phyloP scores from a whole-genome alignment of 1,284 basidiomycete genomes.

The Trichosporon coremiiforme region DNA sequence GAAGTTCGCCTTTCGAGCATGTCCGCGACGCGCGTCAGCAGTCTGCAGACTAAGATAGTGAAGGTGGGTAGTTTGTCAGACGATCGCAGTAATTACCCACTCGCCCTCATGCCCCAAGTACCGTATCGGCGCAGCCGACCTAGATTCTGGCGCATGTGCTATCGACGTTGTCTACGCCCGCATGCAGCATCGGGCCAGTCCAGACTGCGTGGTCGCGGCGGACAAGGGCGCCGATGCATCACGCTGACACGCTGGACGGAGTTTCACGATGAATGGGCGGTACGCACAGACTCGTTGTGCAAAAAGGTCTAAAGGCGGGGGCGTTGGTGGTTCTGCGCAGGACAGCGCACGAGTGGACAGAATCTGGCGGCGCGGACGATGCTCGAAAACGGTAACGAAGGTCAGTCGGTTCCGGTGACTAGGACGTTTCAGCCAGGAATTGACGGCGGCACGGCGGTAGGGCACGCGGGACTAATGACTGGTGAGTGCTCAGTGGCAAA shows the following conservation, averaged over 20 bases:
- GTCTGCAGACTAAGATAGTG: too few relatives aligned
- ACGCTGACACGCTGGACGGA: not conserved
- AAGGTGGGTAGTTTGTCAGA: too few relatives aligned
- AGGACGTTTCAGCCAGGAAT: constrained; percentile 2
- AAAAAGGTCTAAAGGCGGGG: not conserved
- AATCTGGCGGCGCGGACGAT: not conserved
- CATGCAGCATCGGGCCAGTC: not conserved
- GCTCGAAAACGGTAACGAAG: constrained; percentile 1
- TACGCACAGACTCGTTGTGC: not conserved
- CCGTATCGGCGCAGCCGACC: too few relatives aligned
- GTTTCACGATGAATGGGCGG: not conserved
- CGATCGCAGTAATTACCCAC: too few relatives aligned
- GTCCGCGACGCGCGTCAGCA: too few relatives aligned
- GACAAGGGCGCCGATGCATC: not conserved
- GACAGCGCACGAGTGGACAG: too few relatives aligned
- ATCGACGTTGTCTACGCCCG: not conserved
- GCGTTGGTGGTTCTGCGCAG: not conserved
- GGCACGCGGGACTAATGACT: not conserved
- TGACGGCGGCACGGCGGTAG: not conserved
- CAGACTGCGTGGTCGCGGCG: not conserved
- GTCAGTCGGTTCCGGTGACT: not conserved
- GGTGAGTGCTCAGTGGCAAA: not conserved
- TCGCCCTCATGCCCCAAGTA: too few relatives aligned
- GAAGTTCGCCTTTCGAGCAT: too few relatives aligned
- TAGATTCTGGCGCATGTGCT: not conserved